These are phyloP conservation scores for Torulaspora pretoriensis DNA, from an alignment of 1,139 yeast genomes.

Conservation along the genomic window DNA sequence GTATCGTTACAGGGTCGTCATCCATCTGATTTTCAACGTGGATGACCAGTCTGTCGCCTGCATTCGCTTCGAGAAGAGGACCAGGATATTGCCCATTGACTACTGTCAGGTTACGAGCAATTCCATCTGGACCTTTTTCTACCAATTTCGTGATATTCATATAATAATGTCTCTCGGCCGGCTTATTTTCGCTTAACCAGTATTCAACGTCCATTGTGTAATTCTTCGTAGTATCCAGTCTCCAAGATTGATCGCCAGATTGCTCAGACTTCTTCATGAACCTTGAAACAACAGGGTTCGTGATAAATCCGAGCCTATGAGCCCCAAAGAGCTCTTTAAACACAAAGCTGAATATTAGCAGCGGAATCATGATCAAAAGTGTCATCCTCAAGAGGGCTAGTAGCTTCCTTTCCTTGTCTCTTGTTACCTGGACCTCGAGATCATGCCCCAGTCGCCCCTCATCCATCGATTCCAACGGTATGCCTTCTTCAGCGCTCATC, in stretches of 20 bases:
- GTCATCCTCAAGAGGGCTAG: background rate
- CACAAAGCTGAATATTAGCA: slow-evolving; percentile 2
- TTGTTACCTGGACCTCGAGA: slow-evolving; percentile 1
- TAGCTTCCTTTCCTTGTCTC: background rate
- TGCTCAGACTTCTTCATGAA: slow-evolving; percentile 5
- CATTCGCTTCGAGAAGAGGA: slow-evolving; percentile 46
- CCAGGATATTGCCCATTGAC: slow-evolving; percentile 47
- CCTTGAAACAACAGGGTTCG: background rate
- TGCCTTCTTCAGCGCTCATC: background rate
- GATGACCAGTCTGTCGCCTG: slow-evolving; percentile 46
- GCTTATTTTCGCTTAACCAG: slow-evolving; percentile 17
- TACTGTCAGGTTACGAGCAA: slow-evolving; percentile 36
- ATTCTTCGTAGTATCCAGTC: slow-evolving; percentile 19
- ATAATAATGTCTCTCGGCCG: slow-evolving; percentile 22
- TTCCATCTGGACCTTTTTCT: slow-evolving; percentile 34
- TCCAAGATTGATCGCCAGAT: slow-evolving; percentile 12
- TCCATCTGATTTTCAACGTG: slow-evolving; percentile 45
- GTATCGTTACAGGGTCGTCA: slow-evolving; percentile 48
- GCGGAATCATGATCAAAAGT: background rate
- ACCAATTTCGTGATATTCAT: slow-evolving; percentile 18
- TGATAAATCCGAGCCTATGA: slow-evolving; percentile 2
- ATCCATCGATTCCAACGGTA: background rate
- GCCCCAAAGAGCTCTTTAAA: background rate
- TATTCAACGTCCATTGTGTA: slow-evolving; percentile 17
- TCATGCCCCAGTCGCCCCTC: slow-evolving; percentile 2